Conservation (phyloP, 2,329 filamentous ascomycete species). For the Thelonectria olida region DNA sequence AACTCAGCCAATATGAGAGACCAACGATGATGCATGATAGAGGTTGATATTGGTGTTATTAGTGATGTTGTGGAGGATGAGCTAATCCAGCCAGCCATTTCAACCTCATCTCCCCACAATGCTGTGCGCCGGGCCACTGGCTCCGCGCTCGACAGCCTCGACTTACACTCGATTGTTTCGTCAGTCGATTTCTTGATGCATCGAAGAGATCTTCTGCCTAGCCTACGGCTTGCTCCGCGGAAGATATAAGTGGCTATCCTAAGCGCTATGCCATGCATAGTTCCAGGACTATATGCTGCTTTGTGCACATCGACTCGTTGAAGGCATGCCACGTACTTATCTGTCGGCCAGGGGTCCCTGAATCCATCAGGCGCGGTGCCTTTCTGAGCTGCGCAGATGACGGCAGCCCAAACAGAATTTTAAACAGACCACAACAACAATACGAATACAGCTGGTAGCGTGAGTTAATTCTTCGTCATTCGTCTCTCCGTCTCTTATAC, state of each 20-base stretch:
- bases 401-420: conserved; percentile 13
- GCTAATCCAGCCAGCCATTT: not conserved
- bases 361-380: conserved; percentile 34
- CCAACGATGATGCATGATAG: not conserved
- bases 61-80: not conserved
- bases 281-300: conserved; percentile 16
- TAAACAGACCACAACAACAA: conserved; percentile 14
- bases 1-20: not conserved
- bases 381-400: conserved; percentile 27
- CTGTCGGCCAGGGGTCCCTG: conserved; percentile 28
- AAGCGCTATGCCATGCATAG: conserved; percentile 26
- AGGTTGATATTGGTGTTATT: not conserved
- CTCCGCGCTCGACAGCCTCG: conserved; percentile 1
- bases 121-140: not conserved
- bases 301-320: conserved; percentile 15
- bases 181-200: not conserved
- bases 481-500: not conserved
- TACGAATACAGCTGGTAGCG: not conserved
- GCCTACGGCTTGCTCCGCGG: not conserved
- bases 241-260: conserved; percentile 13
- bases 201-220: conserved; percentile 8
- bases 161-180: conserved; percentile 10
- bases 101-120: conserved; percentile 4
- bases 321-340: conserved; percentile 25
- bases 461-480: conserved; percentile 3